Conservation (phyloP, 331 rosid genomes). For the Prunus yedoensis region DNA sequence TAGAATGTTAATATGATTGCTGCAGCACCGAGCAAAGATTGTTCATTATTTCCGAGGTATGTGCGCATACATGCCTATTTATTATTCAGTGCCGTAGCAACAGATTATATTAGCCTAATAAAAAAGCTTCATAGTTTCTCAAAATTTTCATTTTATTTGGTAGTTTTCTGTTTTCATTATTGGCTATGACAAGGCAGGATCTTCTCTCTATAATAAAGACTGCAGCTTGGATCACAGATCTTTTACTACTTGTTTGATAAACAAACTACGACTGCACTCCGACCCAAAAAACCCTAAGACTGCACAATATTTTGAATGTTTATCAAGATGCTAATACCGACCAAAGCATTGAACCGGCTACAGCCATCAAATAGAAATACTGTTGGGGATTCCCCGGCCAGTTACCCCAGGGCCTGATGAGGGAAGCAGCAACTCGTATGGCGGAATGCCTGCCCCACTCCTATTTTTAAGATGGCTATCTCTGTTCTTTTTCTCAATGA, state of each 20-base stretch:
- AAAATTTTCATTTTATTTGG: too few species aligned
- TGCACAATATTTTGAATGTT: background rate
- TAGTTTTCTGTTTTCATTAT: too few species aligned
- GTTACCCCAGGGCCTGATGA: conserved; percentile 69
- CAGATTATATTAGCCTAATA: background rate
- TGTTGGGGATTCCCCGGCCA: conserved; percentile 92
- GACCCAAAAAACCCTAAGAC: too few species aligned
- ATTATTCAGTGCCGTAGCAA: background rate
- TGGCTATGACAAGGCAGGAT: background rate
- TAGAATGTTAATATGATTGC: background rate
- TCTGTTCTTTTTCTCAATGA: conserved; percentile 65
- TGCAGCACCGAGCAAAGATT: background rate
- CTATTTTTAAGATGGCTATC: conserved; percentile 52
- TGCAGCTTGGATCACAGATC: background rate
- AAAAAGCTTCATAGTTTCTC: too few species aligned
- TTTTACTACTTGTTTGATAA: background rate
- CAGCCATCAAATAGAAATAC: conserved; percentile 44
- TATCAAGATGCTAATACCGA: background rate
- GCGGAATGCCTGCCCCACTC: conserved; percentile 61
- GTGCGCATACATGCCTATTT: background rate
- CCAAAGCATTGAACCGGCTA: background rate
- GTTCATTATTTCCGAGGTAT: background rate
- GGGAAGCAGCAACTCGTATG: conserved; percentile 53
- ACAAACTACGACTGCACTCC: background rate
- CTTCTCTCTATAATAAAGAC: background rate